Base-by-base conservation (phyloP, 169 alveolate genomes). In the Plasmodium vinckei region DNA sequence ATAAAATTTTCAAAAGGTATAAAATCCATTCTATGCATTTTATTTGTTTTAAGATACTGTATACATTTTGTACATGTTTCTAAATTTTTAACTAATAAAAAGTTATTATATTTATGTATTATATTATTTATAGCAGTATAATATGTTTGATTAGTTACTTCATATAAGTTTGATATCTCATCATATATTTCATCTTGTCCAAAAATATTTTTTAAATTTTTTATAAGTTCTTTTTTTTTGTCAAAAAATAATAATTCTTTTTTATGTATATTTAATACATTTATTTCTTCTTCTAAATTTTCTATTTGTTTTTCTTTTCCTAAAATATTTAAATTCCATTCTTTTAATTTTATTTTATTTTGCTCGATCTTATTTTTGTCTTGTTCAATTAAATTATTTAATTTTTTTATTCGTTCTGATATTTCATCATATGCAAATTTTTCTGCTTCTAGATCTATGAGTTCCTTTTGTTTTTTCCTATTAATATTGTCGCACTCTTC, bases 41-140 rank as follows among this genome's bases (percentile, higher is more conserved):
- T 84, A 39, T 93, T 92, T 13, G 69, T 69, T 61, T 88, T 87
- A 12, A 93, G 72, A 49, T 71, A 73, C 9, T 72, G 7, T 1
- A 93, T 92, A 46, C 96, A 93, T n/a, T 63, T 89, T 23, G 70
- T 46, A 57, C 92, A 77, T 23, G 87, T 61, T 17, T 87, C 61
- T 33, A 89, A 39, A 53, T 88, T 86, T 54, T 51, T 87, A 17
- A 93, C 90, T 56, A 93, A 92, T 1, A 93, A 86, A 49, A 75
- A 79, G 27, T 88, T 92, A 23, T 87, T 84, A 59, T 92, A 90
- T 17, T 75, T 87, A 6, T 88, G 87, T 19, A 93, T 88, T 5
- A 91, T 92, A 51, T 92, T 91, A 88, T 91, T 93, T 2, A 93
- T 79, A 12, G 92, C 92, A 17, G 87, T 89, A 49, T 69, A 84